Conservation (phyloP, 1,284 basidiomycete species). For the Coriolopsis trogii region DNA sequence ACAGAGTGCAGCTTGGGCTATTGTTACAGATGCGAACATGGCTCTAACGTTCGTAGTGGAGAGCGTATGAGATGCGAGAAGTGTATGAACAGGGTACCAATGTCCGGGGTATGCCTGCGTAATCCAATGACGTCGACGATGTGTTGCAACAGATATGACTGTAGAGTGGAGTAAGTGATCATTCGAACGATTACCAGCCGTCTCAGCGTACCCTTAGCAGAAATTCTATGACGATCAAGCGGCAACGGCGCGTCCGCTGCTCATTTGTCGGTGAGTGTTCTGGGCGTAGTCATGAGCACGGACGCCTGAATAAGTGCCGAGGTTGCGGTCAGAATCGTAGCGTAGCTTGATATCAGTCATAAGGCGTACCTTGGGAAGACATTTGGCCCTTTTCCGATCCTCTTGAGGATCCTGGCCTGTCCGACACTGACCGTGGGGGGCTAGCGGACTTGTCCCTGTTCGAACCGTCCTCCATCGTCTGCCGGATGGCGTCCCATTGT, state of each 20-base stretch:
- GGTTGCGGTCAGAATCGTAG: no score
- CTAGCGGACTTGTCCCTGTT: constrained; percentile 10
- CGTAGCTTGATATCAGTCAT: no score
- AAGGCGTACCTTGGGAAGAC: no score
- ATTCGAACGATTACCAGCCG: no score
- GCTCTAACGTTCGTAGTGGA: constrained; percentile 7
- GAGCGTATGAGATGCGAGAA: neutral
- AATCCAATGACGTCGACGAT: no score
- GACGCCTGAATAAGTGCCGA: constrained; percentile 27
- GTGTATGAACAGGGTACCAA: neutral
- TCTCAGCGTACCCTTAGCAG: no score
- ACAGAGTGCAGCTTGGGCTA: neutral
- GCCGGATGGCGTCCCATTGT: constrained; percentile 50
- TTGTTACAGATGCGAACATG: neutral
- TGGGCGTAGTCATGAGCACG: constrained; percentile 33
- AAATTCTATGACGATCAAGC: no score
- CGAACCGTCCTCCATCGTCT: constrained; percentile 26
- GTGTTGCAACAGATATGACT: no score
- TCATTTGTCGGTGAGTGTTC: constrained; percentile 24
- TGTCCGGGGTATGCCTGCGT: neutral
- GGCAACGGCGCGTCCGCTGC: constrained; percentile 12
- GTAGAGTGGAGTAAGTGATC: no score
- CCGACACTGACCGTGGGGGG: no score
- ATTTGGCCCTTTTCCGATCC: constrained; percentile 14
- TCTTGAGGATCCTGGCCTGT: constrained; percentile 7